These are phyloP conservation scores for Circinella umbellata DNA, from an alignment of 371 early-diverging fungal genomes.

Conservation along the genomic window DNA sequence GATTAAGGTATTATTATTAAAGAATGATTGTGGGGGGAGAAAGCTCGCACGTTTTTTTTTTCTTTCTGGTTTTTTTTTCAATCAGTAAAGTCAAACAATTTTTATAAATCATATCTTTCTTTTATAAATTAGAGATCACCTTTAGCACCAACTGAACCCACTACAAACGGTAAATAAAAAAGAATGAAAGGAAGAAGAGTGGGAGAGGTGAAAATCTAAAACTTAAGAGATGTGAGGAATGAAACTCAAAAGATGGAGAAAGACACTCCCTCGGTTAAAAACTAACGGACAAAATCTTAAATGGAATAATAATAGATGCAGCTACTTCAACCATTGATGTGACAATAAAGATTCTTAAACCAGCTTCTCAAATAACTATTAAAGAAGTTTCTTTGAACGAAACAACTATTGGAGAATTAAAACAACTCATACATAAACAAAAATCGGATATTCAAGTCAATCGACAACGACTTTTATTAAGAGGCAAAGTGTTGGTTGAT, in stretches of 20 bases:
- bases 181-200: not conserved
- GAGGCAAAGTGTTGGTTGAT: constrained; percentile 67
- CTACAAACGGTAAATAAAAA: not conserved
- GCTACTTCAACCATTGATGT: constrained; percentile 24
- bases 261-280: not conserved
- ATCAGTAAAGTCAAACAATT: too few relatives aligned
- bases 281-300: not conserved
- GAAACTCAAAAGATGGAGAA: not conserved
- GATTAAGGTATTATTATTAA: constrained; percentile 38
- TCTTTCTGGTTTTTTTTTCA: not conserved
- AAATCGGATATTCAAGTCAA: constrained; percentile 35
- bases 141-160: constrained; percentile 6
- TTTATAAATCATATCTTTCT: too few relatives aligned
- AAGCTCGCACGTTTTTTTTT: not conserved
- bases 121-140: not conserved
- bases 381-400: constrained; percentile 25
- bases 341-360: constrained; percentile 50
- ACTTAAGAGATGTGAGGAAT: too few relatives aligned
- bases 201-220: not conserved
- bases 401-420: constrained; percentile 49
- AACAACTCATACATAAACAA: constrained; percentile 51
- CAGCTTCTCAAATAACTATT: constrained; percentile 47
- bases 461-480: constrained; percentile 63
- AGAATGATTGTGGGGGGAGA: too few relatives aligned
- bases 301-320: not conserved